Conservation (phyloP, 176 grass and related monocot genomes). For the Pontederia paniculata region DNA sequence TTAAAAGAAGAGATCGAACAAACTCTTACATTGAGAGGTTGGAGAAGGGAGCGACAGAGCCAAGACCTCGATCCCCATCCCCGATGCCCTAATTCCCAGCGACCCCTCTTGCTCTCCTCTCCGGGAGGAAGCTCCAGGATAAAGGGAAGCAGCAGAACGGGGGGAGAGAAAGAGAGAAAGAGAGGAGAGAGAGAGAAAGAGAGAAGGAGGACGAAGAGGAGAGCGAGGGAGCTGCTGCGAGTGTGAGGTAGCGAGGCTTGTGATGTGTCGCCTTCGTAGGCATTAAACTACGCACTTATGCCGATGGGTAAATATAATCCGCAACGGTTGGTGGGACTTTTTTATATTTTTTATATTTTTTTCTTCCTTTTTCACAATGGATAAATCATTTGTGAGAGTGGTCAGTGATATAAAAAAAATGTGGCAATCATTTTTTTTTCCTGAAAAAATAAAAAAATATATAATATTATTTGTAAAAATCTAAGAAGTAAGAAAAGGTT, state of each 20-base stretch:
- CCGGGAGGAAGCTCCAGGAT: neutral
- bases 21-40: slow-evolving; percentile 28
- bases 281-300: too few species aligned
- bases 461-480: too few species aligned
- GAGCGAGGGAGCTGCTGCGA: neutral
- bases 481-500: too few species aligned
- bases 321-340: slow-evolving; percentile 25
- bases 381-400: too few species aligned
- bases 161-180: neutral
- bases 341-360: neutral
- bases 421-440: too few species aligned
- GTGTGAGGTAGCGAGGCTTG: neutral
- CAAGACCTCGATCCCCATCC: slow-evolving; percentile 41
- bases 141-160: neutral
- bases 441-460: too few species aligned
- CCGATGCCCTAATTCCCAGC: neutral
- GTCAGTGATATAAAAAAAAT: too few species aligned
- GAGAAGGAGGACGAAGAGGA: neutral
- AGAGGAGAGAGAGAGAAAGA: neutral
- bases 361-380: too few species aligned
- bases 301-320: slow-evolving; percentile 12
- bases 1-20: neutral
- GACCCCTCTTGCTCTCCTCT: neutral
- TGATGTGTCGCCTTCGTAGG: too few species aligned
- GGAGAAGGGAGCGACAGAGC: slow-evolving; percentile 40